These are phyloP conservation scores for Durusdinium trenchii DNA, from an alignment of 73 alveolate species.

Conservation along the genomic window DNA sequence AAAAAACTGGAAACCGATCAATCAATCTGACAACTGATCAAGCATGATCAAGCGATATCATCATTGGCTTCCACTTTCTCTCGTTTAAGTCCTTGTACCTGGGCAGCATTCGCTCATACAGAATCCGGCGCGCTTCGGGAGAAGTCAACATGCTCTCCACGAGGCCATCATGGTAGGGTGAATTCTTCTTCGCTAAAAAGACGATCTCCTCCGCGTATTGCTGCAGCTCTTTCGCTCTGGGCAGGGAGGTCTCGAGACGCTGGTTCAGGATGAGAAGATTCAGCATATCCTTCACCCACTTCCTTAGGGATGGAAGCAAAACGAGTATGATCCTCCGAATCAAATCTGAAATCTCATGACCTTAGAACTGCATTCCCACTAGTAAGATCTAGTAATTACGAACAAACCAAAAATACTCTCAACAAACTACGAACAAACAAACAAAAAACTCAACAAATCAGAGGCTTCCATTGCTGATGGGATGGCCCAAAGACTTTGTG, in stretches of 20 bases:
- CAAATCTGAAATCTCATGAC: too few relatives aligned
- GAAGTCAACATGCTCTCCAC: constrained; percentile 88
- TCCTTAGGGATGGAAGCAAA: too few relatives aligned
- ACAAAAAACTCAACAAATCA: too few relatives aligned
- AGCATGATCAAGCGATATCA: neutral
- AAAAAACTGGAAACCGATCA: too few relatives aligned
- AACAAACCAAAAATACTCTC: too few relatives aligned
- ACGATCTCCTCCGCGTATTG: constrained; percentile 95
- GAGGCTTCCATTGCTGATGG: constrained; percentile 94
- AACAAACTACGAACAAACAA: too few relatives aligned
- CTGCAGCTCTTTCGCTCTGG: constrained; percentile 92
- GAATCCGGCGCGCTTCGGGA: constrained; percentile 80
- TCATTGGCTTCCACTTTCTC: neutral
- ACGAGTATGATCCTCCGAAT: too few relatives aligned
- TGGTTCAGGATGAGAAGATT: constrained; percentile 59
- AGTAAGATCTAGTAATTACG: too few relatives aligned
- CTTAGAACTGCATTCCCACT: too few relatives aligned
- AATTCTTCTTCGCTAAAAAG: constrained; percentile 75
- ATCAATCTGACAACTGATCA: neutral
- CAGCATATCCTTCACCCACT: constrained; percentile 85
- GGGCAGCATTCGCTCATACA: constrained; percentile 85
- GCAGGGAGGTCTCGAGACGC: constrained; percentile 76
- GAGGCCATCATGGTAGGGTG: constrained; percentile 53
- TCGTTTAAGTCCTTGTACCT: constrained; percentile 8
- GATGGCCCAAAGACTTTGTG: constrained; percentile 83